These are phyloP conservation scores for Nitzschia sp. DNA, from an alignment of 108 stramenopile genomes.

Conservation along the genomic window DNA sequence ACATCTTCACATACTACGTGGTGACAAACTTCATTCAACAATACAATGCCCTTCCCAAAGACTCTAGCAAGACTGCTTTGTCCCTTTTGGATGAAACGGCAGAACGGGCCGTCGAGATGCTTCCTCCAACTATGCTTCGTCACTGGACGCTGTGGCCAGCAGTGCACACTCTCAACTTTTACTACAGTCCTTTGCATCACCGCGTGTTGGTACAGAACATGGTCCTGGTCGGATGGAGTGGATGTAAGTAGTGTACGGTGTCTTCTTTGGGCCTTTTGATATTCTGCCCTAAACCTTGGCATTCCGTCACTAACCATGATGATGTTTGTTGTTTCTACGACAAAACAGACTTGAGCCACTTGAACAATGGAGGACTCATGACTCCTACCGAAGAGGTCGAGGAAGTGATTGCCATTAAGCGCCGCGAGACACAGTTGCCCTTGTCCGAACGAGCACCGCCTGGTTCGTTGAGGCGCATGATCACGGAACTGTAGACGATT, in stretches of 20 bases:
- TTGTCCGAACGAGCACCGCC: no score
- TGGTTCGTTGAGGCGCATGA: no score
- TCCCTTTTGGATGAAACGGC: conserved; percentile 21
- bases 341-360: conserved; percentile 23
- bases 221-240: conserved; percentile 51
- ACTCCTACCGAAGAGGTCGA: conserved; percentile 35
- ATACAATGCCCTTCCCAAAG: conserved; percentile 6
- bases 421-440: neutral
- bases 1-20: conserved; percentile 50
- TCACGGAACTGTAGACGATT: no score
- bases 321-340: neutral
- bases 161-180: conserved; percentile 56
- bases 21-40: conserved; percentile 46
- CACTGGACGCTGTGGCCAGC: conserved; percentile 65
- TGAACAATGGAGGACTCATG: conserved; percentile 37
- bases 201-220: conserved; percentile 58
- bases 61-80: neutral
- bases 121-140: conserved; percentile 43
- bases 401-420: conserved; percentile 10
- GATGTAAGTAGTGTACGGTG: conserved; percentile 27
- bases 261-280: neutral
- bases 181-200: conserved; percentile 52
- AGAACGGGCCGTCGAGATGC: conserved; percentile 41
- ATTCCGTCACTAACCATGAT: no score
- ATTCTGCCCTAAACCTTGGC: neutral